Evolutionary conservation across 2,329 filamentous ascomycete genomes (phyloP), one percentile per base, ranked within the genome.

Genomic region (Xylariaceae sp.): DNA sequence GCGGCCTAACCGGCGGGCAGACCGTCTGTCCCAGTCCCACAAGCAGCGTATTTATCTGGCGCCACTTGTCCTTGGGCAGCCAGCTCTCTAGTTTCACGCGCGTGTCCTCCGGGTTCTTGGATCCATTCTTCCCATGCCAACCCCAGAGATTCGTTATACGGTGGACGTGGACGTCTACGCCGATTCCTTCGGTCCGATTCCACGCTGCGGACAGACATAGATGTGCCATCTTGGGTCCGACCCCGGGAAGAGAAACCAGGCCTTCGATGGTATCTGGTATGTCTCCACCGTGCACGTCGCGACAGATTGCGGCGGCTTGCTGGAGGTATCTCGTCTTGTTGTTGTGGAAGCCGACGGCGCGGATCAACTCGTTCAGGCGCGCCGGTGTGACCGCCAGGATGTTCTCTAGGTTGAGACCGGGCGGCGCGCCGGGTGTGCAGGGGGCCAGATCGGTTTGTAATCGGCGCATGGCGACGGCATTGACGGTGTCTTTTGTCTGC

Each of bases 211-310:
- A 87, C 75, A 96, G 82, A 68, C 88, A 92, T 19, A 96, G 80
- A 69, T 94, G 92, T 12, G 87, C 91, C 92, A 96, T 96, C 73
- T 96, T 96, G 29, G 92, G 92, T 0, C 92, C 92, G 1, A 96
- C 92, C 5, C 92, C 92, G 0, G 91, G 91, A 0, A 96, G 79
- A 1, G 83, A 81, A 48, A 85, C 85, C 18, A 96, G 78, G 0
- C 87, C 90, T 58, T 85, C 79, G 48, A 92, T 83, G 0, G 86
- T 88, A 57, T 86, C 78, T 1, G 92, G 92, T 51, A 96, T 94
- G 65, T 96, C 92, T 48, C 83, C 83, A 55, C 75, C 68, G 71
- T 82, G 89, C 49, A 83, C 70, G 65, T 92, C 86, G 43, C 83
- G 80, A 22, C 95, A 76, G 32, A 95, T 85, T 30, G 79, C 73